Evolutionary conservation across 2,329 filamentous ascomycete species (phyloP).

Genomic region (Rosellinia necatrix): DNA sequence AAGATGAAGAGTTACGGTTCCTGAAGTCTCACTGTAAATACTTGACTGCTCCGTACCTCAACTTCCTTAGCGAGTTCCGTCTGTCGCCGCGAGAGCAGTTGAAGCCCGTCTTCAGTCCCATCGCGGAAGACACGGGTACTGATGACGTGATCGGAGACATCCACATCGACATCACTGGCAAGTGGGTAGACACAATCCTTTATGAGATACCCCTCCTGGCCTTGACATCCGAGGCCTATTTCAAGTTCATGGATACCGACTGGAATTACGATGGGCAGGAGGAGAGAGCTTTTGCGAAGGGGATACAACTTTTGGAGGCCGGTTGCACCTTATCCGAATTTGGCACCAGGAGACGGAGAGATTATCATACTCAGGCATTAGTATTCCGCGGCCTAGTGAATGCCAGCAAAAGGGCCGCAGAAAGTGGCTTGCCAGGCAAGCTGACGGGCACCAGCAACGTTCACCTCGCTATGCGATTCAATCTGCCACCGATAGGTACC

Average conservation of each 20-base stretch:
- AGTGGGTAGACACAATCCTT: conserved; percentile 93
- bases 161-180: conserved; percentile 75
- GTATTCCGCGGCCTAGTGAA: conserved; percentile 85
- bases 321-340: conserved; percentile 95
- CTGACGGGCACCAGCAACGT: conserved; percentile 94
- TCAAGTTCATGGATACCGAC: conserved; percentile 92
- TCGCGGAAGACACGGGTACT: conserved; percentile 60
- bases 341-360: conserved; percentile 82
- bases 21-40: conserved; percentile 81
- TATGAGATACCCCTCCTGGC: conserved; percentile 97
- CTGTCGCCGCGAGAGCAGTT: conserved; percentile 83
- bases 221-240: conserved; percentile 93
- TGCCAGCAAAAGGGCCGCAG: conserved; percentile 72
- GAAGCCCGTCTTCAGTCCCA: conserved; percentile 65
- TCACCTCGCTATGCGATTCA: conserved; percentile 93
- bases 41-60: conserved; percentile 75
- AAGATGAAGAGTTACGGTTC: conserved; percentile 78
- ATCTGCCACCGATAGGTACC: conserved; percentile 82
- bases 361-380: conserved; percentile 93
- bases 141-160: conserved; percentile 75
- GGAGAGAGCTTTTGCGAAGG: conserved; percentile 83
- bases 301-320: conserved; percentile 73
- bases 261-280: conserved; percentile 90
- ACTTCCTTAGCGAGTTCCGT: conserved; percentile 80
- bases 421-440: conserved; percentile 69